phyloP scores from a whole-genome alignment of 164 flowering plant species.

The Houttuynia cordata region DNA sequence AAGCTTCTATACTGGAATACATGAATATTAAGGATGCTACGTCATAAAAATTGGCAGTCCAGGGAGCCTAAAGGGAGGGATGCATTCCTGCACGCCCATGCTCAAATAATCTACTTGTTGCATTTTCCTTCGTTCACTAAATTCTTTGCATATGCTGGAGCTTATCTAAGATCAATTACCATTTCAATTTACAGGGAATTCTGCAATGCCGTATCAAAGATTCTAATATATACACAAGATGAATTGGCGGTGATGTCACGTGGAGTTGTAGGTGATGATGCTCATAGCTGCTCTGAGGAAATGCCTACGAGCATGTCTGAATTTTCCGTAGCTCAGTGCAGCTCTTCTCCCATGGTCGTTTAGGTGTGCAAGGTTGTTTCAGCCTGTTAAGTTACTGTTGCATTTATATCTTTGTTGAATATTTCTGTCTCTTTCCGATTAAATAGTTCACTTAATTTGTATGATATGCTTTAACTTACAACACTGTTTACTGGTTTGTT shows the following conservation, averaged over 20 bases:
- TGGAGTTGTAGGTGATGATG: constrained; percentile 4
- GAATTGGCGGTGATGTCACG: constrained; percentile 8
- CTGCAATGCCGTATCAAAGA: constrained; percentile 18
- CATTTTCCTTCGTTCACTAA: no score
- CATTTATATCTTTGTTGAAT: neutral
- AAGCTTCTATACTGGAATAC: no score
- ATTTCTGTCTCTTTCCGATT: neutral
- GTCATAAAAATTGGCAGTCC: no score
- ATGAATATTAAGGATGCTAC: no score
- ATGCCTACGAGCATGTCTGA: constrained; percentile 1
- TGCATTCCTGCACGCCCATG: neutral
- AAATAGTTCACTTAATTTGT: neutral
- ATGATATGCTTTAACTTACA: neutral
- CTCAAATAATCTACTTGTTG: neutral
- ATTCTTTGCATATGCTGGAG: neutral
- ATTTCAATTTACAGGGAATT: constrained; percentile 20
- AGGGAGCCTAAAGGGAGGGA: no score
- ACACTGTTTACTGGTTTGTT: no score
- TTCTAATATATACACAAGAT: constrained; percentile 17
- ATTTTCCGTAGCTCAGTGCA: neutral
- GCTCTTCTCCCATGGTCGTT: constrained; percentile 5
- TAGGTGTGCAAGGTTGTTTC: neutral
- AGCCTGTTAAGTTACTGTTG: neutral
- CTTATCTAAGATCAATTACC: neutral
- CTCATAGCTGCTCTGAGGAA: constrained; percentile 13